Evolutionary conservation across 805 yeast genomes (phyloP).

Genomic region (Alloascoidea africana): DNA sequence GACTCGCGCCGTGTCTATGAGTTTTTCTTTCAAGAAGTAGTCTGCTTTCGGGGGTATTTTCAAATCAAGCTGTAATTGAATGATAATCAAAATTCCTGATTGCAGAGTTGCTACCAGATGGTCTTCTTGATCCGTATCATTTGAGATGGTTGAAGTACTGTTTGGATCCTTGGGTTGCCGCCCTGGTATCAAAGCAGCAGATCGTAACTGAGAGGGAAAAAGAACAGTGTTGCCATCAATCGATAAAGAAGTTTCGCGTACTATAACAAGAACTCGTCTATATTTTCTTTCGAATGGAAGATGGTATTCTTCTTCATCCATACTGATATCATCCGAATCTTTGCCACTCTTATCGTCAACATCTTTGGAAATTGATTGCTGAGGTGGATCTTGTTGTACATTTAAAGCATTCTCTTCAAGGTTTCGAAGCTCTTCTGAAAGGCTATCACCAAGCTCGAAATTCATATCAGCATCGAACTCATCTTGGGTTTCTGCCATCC

Average conservation of each 20-base stretch:
- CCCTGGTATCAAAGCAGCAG: conserved; percentile 18
- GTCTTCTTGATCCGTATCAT: conserved; percentile 1
- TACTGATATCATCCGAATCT: no score
- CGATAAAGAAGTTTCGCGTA: conserved; percentile 19
- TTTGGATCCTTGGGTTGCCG: neutral
- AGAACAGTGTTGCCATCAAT: conserved; percentile 19
- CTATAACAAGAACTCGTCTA: conserved; percentile 13
- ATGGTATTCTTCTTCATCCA: conserved; percentile 6
- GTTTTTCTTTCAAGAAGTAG: conserved; percentile 16
- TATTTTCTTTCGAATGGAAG: neutral
- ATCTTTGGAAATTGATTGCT: no score
- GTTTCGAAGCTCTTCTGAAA: no score
- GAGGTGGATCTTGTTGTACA: no score
- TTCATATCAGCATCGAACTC: no score
- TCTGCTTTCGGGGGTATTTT: conserved; percentile 27
- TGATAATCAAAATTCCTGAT: conserved; percentile 11
- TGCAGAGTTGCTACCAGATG: conserved; percentile 22
- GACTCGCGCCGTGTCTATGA: conserved; percentile 26
- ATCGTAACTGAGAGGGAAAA: conserved; percentile 13
- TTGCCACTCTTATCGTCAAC: no score
- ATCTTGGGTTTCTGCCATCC: no score
- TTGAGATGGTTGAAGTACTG: neutral
- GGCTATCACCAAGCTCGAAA: no score
- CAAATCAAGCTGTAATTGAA: conserved; percentile 24
- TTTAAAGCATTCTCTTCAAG: no score